Percentiles rank a stretch among this genome's conserved stretches.
phyloP scores from a whole-genome alignment of 345 rosid genomes.

The Gossypium anomalum region DNA sequence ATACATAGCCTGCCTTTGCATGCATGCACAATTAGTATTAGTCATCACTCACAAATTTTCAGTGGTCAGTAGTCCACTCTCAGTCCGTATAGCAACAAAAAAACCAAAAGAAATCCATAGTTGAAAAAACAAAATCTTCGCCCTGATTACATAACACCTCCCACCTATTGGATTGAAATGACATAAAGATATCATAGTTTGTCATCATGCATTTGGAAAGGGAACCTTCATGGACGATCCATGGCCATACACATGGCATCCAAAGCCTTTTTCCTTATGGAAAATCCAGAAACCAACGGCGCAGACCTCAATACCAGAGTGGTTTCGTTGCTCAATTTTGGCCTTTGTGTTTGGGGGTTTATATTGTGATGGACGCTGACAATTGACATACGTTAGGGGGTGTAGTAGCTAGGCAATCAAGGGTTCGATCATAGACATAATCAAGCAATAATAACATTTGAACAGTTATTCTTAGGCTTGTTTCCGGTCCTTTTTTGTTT shows the following conservation, averaged over 20 bases:
- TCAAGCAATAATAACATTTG: background rate
- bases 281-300: conserved; percentile 32
- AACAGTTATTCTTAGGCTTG: background rate
- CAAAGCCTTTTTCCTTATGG: background rate
- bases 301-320: conserved; percentile 25
- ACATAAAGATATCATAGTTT: conserved; percentile 28
- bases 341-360: background rate
- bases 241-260: conserved; percentile 23
- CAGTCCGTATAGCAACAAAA: no score
- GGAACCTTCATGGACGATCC: conserved; percentile 7
- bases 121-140: background rate
- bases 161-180: conserved; percentile 18
- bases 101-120: background rate
- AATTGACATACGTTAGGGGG: background rate
- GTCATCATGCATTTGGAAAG: conserved; percentile 34
- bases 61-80: background rate
- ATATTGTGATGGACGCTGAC: conserved; percentile 5
- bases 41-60: background rate
- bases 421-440: background rate
- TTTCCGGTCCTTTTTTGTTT: background rate
- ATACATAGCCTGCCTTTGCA: background rate
- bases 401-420: background rate
- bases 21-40: background rate
- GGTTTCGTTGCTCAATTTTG: conserved; percentile 20
- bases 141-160: background rate